Evolutionary conservation across 768 basidiomycete genomes (phyloP).

Genomic region (Boletus insuetus): DNA sequence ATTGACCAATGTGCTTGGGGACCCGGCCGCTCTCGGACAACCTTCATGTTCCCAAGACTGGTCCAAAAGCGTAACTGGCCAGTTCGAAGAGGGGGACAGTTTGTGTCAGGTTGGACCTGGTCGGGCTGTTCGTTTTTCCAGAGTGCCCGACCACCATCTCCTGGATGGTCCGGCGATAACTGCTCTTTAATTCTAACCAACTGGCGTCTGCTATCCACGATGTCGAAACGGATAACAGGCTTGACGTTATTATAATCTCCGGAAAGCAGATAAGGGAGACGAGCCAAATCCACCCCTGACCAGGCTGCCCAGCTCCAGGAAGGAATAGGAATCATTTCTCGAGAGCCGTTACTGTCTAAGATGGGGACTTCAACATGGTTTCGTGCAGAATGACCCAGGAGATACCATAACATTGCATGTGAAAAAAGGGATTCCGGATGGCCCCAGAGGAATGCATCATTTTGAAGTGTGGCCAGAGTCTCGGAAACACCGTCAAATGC

Average conservation of each 20-base stretch:
- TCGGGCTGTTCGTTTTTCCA: not conserved
- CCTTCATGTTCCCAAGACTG: conserved; percentile 1
- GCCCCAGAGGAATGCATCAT: conserved; percentile 14
- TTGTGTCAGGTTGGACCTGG: not conserved
- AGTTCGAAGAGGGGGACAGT: not conserved
- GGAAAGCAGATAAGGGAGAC: not conserved
- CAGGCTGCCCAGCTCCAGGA: conserved; percentile 18
- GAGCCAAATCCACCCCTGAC: not conserved
- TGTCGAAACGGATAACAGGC: conserved; percentile 5
- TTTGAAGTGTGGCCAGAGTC: conserved; percentile 6
- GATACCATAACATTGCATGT: too few species aligned
- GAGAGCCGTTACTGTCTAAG: not conserved
- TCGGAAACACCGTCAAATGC: conserved; percentile 7
- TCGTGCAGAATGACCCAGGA: not conserved
- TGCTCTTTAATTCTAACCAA: too few species aligned
- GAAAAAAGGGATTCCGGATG: conserved; percentile 9
- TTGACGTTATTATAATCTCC: not conserved
- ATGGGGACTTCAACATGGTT: not conserved
- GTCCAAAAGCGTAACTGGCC: conserved; percentile 19
- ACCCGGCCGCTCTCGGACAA: too few species aligned
- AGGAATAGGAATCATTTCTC: conserved; percentile 4
- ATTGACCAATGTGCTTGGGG: too few species aligned
- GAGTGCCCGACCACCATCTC: not conserved
- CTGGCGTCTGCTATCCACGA: not conserved
- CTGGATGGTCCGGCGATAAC: not conserved